Conservation (phyloP, 495 filamentous ascomycete genomes). For the Penicillium chermesinum region DNA sequence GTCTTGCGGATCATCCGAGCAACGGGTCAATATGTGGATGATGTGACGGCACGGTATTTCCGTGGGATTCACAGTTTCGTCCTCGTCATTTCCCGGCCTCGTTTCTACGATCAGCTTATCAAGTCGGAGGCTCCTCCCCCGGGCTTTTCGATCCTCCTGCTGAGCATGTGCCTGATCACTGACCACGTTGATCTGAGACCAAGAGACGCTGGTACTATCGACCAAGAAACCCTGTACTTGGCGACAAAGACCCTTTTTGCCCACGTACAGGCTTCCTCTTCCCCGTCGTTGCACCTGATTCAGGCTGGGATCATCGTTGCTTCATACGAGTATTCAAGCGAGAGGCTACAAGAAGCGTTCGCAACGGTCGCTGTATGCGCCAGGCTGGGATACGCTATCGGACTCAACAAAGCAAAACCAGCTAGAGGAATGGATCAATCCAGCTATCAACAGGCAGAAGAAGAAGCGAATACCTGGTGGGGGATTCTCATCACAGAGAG, state of each 20-base stretch:
- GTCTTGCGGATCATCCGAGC: constrained; percentile 24
- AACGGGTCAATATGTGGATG: constrained; percentile 29
- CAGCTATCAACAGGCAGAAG: constrained; percentile 9
- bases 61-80: constrained; percentile 29
- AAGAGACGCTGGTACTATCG: not conserved
- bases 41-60: constrained; percentile 33
- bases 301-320: constrained; percentile 33
- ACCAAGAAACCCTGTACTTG: constrained; percentile 27
- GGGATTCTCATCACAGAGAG: constrained; percentile 12
- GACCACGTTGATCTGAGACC: constrained; percentile 5
- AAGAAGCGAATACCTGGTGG: constrained; percentile 34
- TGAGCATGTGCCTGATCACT: constrained; percentile 30
- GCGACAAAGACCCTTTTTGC: constrained; percentile 30
- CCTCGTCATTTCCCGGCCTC: constrained; percentile 30
- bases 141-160: constrained; percentile 30
- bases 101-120: constrained; percentile 23
- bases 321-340: constrained; percentile 27
- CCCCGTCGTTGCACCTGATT: constrained; percentile 26
- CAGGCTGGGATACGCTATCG: constrained; percentile 19
- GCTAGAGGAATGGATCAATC: not conserved
- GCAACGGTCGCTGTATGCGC: constrained; percentile 27
- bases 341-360: constrained; percentile 23
- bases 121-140: constrained; percentile 11
- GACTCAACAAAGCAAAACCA: constrained; percentile 12
- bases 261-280: constrained; percentile 25